phyloP scores from a whole-genome alignment of 2,329 filamentous ascomycete genomes.

The Diplodia sapinea region DNA sequence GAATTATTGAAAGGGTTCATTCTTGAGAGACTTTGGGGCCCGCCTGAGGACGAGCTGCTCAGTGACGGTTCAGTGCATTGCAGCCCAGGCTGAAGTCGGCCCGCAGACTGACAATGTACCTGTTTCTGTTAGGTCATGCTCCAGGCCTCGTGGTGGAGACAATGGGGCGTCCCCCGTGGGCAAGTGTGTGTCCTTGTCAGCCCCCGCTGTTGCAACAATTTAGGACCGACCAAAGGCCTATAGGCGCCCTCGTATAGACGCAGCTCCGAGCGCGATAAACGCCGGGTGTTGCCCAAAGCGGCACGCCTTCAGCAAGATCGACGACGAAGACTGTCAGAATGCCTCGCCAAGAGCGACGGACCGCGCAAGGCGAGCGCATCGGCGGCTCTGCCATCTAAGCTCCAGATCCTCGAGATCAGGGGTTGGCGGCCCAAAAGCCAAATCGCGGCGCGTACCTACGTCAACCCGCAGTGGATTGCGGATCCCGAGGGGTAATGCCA shows the following conservation, averaged over 20 bases:
- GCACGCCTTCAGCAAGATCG: neutral
- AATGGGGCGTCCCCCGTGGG: neutral
- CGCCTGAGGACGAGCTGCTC: neutral
- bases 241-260: neutral
- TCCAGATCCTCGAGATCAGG: conserved; percentile 13
- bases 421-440: neutral
- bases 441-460: conserved; percentile 1
- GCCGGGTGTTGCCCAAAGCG: neutral
- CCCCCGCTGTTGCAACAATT: neutral
- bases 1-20: neutral
- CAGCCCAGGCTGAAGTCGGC: neutral
- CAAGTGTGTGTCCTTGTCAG: too few relatives aligned
- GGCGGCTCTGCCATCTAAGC: conserved; percentile 21
- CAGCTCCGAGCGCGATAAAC: neutral
- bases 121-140: conserved; percentile 9
- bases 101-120: neutral
- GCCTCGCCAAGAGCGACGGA: conserved; percentile 6
- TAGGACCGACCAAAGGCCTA: neutral
- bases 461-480: conserved; percentile 15
- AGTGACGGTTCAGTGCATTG: neutral
- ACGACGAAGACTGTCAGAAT: neutral
- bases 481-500: conserved; percentile 24
- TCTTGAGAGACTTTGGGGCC: neutral
- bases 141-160: neutral
- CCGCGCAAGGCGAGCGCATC: neutral